Conservation (phyloP, 2,329 filamentous ascomycete genomes). For the Cladosporium phlei region DNA sequence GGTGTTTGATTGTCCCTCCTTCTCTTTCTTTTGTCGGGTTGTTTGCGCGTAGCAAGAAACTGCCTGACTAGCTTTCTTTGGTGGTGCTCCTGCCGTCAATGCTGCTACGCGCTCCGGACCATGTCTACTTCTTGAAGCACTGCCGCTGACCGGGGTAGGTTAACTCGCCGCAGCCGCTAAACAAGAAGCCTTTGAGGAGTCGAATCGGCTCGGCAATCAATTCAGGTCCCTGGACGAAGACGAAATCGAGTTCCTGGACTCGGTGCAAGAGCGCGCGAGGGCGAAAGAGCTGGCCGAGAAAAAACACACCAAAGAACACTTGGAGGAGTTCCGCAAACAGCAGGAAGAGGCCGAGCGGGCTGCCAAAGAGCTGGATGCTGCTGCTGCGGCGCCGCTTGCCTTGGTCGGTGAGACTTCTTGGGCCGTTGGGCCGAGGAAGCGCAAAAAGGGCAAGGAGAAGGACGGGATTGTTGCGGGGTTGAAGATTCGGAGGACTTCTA, state of each 20-base stretch:
- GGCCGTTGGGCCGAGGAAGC: conserved; percentile 29
- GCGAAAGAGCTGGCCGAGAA: conserved; percentile 53
- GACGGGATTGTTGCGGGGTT: conserved; percentile 36
- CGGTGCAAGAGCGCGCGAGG: conserved; percentile 53
- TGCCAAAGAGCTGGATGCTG: conserved; percentile 44
- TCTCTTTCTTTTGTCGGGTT: not conserved
- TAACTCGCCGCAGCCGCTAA: conserved; percentile 57
- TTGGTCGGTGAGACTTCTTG: conserved; percentile 42
- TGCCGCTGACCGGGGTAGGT: conserved; percentile 22
- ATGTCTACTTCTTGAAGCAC: conserved; percentile 24
- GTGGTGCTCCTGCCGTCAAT: not conserved
- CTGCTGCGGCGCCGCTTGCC: conserved; percentile 44
- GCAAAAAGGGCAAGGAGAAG: conserved; percentile 33
- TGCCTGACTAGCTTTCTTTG: not conserved
- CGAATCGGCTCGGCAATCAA: conserved; percentile 66
- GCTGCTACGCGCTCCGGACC: conserved; percentile 15
- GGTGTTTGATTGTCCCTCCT: conserved; percentile 41
- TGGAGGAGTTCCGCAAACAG: conserved; percentile 55
- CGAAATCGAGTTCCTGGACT: conserved; percentile 68
- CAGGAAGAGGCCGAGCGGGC: conserved; percentile 56
- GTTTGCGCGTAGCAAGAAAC: not conserved
- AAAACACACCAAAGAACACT: conserved; percentile 55
- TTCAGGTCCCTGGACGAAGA: conserved; percentile 74
- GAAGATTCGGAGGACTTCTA: conserved; percentile 40
- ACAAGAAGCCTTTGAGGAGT: conserved; percentile 75